phyloP scores from a whole-genome alignment of 2,329 filamentous ascomycete genomes.

The Colletotrichum gigasporum region DNA sequence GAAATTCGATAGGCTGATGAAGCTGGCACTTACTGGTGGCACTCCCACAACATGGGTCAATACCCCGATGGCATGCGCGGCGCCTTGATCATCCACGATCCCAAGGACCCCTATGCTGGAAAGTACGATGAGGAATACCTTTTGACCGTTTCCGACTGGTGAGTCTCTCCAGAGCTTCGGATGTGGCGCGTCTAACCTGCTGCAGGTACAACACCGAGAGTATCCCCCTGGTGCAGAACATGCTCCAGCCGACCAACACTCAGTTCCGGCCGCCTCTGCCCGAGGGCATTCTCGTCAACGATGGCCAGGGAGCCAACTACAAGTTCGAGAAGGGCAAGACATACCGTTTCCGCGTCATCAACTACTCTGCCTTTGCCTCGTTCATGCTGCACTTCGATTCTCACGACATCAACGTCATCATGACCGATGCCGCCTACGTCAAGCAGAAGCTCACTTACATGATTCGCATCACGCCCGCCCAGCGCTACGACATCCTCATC shows the following conservation, averaged over 20 bases:
- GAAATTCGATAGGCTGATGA: constrained; percentile 36
- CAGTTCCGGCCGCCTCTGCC: constrained; percentile 51
- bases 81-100: constrained; percentile 68
- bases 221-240: constrained; percentile 46
- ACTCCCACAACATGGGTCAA: constrained; percentile 71
- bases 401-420: constrained; percentile 55
- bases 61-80: constrained; percentile 75
- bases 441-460: constrained; percentile 45
- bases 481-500: constrained; percentile 58
- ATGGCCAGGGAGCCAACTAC: constrained; percentile 48
- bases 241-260: constrained; percentile 52
- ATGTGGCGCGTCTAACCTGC: background rate
- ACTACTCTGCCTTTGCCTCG: constrained; percentile 53
- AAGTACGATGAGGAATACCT: constrained; percentile 68
- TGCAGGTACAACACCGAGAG: constrained; percentile 53
- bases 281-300: constrained; percentile 52
- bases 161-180: constrained; percentile 11
- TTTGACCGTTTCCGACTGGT: constrained; percentile 51
- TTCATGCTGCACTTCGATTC: constrained; percentile 55
- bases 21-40: constrained; percentile 62
- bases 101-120: constrained; percentile 59
- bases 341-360: constrained; percentile 58
- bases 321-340: constrained; percentile 52
- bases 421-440: constrained; percentile 53
- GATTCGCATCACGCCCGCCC: constrained; percentile 52